Percentiles rank a stretch among this genome's conserved stretches.
These are phyloP conservation scores for Neurospora sp. DNA, from an alignment of 495 filamentous ascomycete genomes.

Conservation along the genomic window DNA sequence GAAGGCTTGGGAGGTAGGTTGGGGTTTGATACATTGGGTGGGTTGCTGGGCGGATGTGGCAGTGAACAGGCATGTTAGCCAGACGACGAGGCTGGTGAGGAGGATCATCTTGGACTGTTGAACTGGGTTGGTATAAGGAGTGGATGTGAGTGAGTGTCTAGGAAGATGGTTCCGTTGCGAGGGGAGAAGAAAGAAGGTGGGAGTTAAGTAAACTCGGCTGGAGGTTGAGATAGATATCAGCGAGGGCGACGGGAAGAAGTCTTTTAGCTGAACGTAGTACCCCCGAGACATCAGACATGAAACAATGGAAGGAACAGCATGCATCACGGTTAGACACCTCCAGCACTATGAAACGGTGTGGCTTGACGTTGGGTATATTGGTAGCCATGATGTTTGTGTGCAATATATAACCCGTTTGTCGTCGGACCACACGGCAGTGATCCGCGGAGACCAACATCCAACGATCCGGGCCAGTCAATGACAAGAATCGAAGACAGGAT, in stretches of 20 bases:
- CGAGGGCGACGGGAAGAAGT: not conserved
- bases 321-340: not conserved
- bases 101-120: not conserved
- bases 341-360: not conserved
- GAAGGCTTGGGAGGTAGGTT: slow-evolving; percentile 5
- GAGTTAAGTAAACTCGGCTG: not conserved
- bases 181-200: not conserved
- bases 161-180: not conserved
- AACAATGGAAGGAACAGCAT: not conserved
- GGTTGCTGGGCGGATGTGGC: not conserved
- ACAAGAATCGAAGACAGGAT: not conserved
- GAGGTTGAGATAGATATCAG: not conserved
- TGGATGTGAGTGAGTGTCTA: not conserved
- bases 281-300: not conserved
- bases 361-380: not conserved
- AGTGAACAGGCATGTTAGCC: not conserved
- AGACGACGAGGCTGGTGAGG: not conserved
- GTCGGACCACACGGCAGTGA: not conserved
- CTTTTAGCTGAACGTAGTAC: not conserved
- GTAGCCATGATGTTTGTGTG: not conserved
- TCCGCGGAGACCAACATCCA: not conserved
- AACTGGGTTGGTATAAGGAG: not conserved
- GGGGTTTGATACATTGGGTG: not conserved
- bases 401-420: not conserved
- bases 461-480: not conserved